Base-by-base conservation (phyloP, 176 grass and related monocot genomes). In the Rhynchospora breviuscula region DNA sequence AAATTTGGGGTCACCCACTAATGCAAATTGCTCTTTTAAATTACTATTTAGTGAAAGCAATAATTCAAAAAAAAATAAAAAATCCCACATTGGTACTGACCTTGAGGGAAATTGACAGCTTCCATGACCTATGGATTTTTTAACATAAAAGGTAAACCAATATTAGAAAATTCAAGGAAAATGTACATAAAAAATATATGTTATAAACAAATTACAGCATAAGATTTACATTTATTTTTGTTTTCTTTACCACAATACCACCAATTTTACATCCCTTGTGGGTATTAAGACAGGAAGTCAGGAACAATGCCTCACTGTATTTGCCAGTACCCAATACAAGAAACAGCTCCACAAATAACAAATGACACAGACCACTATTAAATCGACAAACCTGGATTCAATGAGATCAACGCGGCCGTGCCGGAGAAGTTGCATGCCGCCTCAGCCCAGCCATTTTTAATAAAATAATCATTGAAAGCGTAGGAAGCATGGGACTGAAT, bases 401-500 rank as follows among this genome's bases (percentile, higher is more conserved):
- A 46, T 2, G 69, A 84, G 63, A 85, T 80, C n/a, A 90, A 68
- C 67, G 88, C 88, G 3, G 88, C 88, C 18, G 88, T 86, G 80
- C 88, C 88, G 10, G 88, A 89, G 84, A 86, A 89, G 25, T 86
- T 35, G 43, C 73, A 90, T 5, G 88, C 81, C 18, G 84, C 40
- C 29, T 56, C 84, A 10, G 85, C 22, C 29, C 76, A 40, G 15
- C 73, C 85, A 43, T 83, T 67, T 19, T 62, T 85, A 63, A 84
- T n/a, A 53, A 80, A 90, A 63, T 84, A 90, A 48, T 87, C 88
- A 70, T 90, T 90, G 80, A 90, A 87, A 49, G 84, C 71, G 53
- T 73, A 90, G 64, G 84, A 90, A 48, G 80, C 84, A 58, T 84
- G 80, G 14, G 79, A 86, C 67, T 87, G 88, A 25, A 86, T 72